Percentiles rank a stretch among this genome's conserved stretches.
phyloP scores from a whole-genome alignment of 139 green algal species.

The Dunaliella primolecta region DNA sequence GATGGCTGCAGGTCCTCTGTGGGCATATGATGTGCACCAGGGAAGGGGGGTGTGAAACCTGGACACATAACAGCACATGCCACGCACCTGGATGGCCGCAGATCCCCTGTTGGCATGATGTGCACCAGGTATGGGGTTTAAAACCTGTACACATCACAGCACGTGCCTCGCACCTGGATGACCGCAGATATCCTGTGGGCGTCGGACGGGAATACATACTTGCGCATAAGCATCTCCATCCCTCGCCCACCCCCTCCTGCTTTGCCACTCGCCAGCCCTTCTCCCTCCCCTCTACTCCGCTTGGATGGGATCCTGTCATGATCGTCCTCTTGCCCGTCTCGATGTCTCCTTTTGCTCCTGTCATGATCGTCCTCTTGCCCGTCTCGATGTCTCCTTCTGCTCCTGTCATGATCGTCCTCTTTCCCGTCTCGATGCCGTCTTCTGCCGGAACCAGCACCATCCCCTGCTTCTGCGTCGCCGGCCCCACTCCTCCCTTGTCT shows the following conservation, averaged over 20 bases:
- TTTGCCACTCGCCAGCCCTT: no score
- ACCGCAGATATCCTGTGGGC: background rate
- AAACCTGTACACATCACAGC: no score
- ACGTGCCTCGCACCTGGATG: background rate
- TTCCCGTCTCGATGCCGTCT: background rate
- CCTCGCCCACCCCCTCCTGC: no score
- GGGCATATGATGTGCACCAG: no score
- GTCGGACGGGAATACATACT: background rate
- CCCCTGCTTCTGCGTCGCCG: background rate
- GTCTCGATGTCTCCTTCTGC: background rate
- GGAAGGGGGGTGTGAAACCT: no score
- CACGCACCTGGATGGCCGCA: no score
- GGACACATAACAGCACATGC: no score
- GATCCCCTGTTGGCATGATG: no score
- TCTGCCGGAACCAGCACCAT: background rate
- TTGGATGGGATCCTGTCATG: background rate
- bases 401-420: background rate
- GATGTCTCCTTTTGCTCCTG: background rate
- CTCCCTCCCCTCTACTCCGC: background rate
- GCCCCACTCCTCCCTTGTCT: background rate
- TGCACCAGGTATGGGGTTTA: no score
- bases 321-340: background rate
- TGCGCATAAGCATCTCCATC: background rate
- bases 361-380: background rate
- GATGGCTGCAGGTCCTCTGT: no score